Conservation (phyloP, 2,329 filamentous ascomycete genomes). For the Botrytis aclada region DNA sequence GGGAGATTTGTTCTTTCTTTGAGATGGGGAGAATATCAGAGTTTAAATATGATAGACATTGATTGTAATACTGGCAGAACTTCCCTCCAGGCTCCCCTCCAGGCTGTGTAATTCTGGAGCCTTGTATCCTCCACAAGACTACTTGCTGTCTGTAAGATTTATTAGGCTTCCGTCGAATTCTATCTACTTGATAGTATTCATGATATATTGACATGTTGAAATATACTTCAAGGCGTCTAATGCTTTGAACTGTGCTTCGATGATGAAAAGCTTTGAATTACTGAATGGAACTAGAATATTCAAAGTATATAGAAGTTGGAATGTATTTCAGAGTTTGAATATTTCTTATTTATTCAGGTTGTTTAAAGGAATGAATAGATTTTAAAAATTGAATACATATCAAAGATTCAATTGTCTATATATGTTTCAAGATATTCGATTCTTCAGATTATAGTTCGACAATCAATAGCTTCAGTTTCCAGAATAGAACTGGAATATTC, state of each 20-base stretch:
- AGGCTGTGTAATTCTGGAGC: neutral
- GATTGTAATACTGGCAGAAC: neutral
- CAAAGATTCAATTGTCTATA: neutral
- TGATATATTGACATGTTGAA: neutral
- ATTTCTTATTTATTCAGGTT: fast-evolving
- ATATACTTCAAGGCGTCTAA: neutral
- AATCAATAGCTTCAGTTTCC: no score
- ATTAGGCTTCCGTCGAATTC: neutral
- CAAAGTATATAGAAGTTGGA: neutral
- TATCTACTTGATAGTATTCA: neutral
- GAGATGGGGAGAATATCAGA: fast-evolving
- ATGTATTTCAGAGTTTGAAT: neutral
- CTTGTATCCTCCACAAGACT: neutral
- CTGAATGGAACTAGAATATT: neutral
- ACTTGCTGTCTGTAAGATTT: neutral
- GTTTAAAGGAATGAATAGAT: neutral
- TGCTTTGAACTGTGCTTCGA: neutral
- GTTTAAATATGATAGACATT: neutral
- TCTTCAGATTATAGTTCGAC: no score
- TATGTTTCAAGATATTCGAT: no score
- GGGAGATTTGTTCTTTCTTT: neutral
- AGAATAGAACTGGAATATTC: no score
- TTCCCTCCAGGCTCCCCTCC: neutral
- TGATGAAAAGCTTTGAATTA: neutral
- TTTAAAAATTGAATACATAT: neutral